A percentile compares a stretch with the other conserved stretches of the same genome.
Evolutionary conservation across 495 filamentous ascomycete species (phyloP).

Genomic region (Xylaria palmicola): DNA sequence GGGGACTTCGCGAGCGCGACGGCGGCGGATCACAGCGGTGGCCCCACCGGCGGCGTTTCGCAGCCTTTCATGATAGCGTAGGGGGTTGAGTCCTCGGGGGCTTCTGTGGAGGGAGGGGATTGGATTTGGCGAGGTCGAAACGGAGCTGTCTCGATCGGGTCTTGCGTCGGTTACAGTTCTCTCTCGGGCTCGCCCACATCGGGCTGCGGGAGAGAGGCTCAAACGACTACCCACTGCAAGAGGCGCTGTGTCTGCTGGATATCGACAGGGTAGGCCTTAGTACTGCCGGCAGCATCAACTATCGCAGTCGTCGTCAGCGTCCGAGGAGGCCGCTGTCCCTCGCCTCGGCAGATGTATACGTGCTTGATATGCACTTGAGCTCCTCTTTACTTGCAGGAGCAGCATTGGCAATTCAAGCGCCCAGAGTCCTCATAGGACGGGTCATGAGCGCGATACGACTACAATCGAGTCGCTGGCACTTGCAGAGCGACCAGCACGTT

Average conservation of each 20-base stretch:
- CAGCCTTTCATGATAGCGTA: constrained; percentile 1
- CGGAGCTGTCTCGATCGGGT: constrained; percentile 13
- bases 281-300: too few relatives aligned
- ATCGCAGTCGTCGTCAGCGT: too few relatives aligned
- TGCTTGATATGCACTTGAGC: too few relatives aligned
- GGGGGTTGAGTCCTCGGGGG: background rate
- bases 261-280: constrained; percentile 8
- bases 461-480: background rate
- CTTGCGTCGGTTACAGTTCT: constrained; percentile 15
- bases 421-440: too few relatives aligned
- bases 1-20: background rate
- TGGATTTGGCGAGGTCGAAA: constrained; percentile 17
- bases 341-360: background rate
- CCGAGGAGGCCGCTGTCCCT: background rate
- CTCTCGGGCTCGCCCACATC: background rate
- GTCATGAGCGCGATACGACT: background rate
- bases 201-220: constrained; percentile 18
- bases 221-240: constrained; percentile 21
- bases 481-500: background rate
- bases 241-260: constrained; percentile 1
- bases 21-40: constrained; percentile 6
- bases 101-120: too few relatives aligned
- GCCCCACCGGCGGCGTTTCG: constrained; percentile 9
- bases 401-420: too few relatives aligned
- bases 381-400: too few relatives aligned